Conservation (phyloP, 164 flowering plant genomes). For the Amborella trichopoda region DNA sequence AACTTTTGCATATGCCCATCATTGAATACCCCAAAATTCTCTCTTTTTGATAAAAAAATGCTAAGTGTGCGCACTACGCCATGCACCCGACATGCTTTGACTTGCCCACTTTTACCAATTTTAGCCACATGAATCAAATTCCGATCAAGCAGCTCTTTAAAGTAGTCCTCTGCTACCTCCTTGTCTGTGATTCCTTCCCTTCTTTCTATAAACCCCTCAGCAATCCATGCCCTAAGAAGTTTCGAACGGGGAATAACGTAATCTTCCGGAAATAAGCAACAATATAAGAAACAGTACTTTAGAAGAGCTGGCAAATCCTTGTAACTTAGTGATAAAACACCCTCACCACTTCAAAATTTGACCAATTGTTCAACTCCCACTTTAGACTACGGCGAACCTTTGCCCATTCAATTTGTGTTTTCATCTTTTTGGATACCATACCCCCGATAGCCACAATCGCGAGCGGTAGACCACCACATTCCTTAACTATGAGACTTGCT, state of each 20-base stretch:
- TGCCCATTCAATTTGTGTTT: neutral
- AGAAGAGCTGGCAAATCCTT: neutral
- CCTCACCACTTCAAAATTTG: neutral
- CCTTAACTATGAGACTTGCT: constrained; percentile 2
- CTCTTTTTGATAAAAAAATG: no score
- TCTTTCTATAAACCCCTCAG: neutral
- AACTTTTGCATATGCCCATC: no score
- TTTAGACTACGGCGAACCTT: neutral
- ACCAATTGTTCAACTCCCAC: no score
- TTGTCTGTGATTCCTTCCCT: neutral
- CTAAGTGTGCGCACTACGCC: no score
- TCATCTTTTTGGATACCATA: neutral
- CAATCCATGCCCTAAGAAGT: constrained; percentile 4
- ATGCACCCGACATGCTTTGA: no score
- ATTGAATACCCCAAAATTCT: no score
- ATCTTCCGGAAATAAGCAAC: constrained; percentile 3
- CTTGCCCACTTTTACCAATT: no score
- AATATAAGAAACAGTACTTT: constrained; percentile 4
- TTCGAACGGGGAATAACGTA: neutral
- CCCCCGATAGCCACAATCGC: neutral
- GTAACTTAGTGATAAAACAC: constrained; percentile 4
- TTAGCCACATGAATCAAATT: no score
- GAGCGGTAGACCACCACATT: neutral
- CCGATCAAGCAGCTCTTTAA: neutral
- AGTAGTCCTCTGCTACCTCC: neutral